Evolutionary conservation across 345 rosid species (phyloP).

Genomic region (Sisymbrium altissimum): DNA sequence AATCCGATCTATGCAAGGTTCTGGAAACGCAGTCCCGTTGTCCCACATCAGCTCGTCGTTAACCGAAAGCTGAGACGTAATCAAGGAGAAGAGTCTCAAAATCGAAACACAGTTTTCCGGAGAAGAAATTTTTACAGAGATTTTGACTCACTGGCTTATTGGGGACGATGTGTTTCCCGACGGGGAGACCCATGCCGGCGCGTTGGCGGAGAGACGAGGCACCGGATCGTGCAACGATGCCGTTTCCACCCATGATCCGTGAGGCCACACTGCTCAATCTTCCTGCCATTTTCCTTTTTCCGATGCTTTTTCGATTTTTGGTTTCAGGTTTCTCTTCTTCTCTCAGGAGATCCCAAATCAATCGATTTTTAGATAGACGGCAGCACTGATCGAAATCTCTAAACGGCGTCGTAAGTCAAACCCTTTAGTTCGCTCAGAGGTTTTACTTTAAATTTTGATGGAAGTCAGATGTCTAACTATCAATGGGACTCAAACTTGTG

Average conservation of each 20-base stretch:
- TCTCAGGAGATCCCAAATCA: conserved; percentile 7
- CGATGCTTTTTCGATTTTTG: neutral
- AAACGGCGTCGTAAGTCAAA: conserved; percentile 15
- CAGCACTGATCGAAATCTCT: neutral
- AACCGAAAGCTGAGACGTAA: conserved; percentile 52
- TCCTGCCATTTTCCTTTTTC: conserved; percentile 60
- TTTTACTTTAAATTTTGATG: neutral
- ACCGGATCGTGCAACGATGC: conserved; percentile 65
- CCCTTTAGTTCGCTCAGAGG: neutral
- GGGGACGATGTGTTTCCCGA: conserved; percentile 94
- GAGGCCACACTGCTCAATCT: conserved; percentile 72
- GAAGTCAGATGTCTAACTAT: neutral
- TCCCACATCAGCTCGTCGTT: conserved; percentile 96
- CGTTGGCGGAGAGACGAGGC: conserved; percentile 80
- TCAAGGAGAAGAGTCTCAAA: neutral
- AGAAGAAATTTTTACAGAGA: neutral
- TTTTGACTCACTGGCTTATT: conserved; percentile 68
- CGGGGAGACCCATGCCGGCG: conserved; percentile 96
- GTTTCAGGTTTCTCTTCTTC: conserved; percentile 10
- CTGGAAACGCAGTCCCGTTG: conserved; percentile 88
- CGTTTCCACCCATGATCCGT: conserved; percentile 85
- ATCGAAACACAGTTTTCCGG: neutral
- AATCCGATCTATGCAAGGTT: conserved; percentile 95
- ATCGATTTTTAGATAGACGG: neutral
- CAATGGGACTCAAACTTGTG: neutral